Conservation (phyloP, 23 red algal species). For the Agarophyton chilense region DNA sequence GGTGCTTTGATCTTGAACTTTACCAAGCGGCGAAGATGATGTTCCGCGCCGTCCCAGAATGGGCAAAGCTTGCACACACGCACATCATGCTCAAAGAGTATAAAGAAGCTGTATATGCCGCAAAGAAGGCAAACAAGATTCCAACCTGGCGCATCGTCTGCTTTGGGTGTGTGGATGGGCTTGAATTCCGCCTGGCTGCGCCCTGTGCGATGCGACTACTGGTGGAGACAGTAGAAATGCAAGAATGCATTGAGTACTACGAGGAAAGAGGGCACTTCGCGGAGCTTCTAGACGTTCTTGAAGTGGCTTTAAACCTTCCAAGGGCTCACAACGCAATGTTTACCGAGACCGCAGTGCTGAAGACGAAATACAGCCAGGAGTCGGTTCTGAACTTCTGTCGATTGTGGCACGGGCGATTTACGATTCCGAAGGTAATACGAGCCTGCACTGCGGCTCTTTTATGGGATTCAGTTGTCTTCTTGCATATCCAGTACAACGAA, state of each 20-base stretch:
- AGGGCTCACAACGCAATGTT: conserved; percentile 90
- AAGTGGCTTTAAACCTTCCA: conserved; percentile 72
- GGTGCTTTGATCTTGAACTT: conserved; percentile 80
- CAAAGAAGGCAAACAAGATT: conserved; percentile 89
- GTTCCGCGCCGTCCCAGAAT: conserved; percentile 72
- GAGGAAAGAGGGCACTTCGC: conserved; percentile 88
- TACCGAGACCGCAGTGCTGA: conserved; percentile 85
- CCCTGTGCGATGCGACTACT: conserved; percentile 79
- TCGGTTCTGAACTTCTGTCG: conserved; percentile 82
- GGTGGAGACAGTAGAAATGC: conserved; percentile 90
- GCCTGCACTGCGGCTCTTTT: conserved; percentile 77
- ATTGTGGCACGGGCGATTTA: conserved; percentile 85
- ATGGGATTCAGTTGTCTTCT: conserved; percentile 86
- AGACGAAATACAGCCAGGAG: conserved; percentile 85
- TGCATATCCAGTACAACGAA: conserved; percentile 89
- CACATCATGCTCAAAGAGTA: conserved; percentile 84
- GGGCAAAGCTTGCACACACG: conserved; percentile 80
- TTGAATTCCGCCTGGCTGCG: conserved; percentile 72
- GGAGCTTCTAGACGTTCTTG: conserved; percentile 82
- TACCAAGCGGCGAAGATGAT: conserved; percentile 91
- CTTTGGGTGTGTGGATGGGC: conserved; percentile 90
- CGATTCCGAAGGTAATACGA: conserved; percentile 69
- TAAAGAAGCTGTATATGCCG: conserved; percentile 87
- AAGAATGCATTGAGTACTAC: conserved; percentile 89
- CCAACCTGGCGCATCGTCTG: conserved; percentile 94